Evolutionary conservation across 805 yeast species (phyloP), one percentile per base, ranked within the genome.

Genomic region (Candida silvatica): DNA sequence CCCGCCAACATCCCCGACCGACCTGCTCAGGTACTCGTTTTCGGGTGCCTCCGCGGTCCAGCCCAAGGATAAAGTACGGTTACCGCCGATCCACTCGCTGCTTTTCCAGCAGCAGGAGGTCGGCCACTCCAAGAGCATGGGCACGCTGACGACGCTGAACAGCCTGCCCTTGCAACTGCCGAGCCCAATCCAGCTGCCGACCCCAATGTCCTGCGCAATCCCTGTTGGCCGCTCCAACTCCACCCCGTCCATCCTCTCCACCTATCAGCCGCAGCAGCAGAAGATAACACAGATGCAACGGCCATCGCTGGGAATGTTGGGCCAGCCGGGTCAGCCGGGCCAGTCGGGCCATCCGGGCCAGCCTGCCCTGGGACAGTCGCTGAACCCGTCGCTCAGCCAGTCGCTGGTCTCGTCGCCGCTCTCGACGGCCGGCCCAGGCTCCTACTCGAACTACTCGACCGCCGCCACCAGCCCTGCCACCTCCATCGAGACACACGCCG

Each of bases 101-200:
- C 31, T 36, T 7, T 12, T 20, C 16, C 6, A 29, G 15, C 34
- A 11, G 17, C 35, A 24, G 11, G 16, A 17, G 6, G 12, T 22
- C 24, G 24, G 24, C 24, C 7, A 22, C 7, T 7, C 12, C n/a
- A n/a, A n/a, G n/a, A n/a, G n/a, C n/a, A n/a, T n/a, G n/a, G n/a
- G n/a, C n/a, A n/a, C n/a, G n/a, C n/a, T n/a, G n/a, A 22, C 24
- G 12, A 22, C 12, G 24, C 11, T 22, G 24, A 12, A 12, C 11
- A 22, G 12, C 24, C 24, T 31, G 19, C 45, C 43, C 3, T 29
- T 36, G 27, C 45, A 39, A 16, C 51, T 40, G 17, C 43, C 38
- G 19, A 29, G 20, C 16, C 28, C 35, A 14, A 18, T 27, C 6
- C 25, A 20, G 8, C 16, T 35, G 19, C 33, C 38, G 17, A 22